These are phyloP conservation scores for Penicillium roqueforti DNA, from an alignment of 495 filamentous ascomycete genomes.

Conservation along the genomic window DNA sequence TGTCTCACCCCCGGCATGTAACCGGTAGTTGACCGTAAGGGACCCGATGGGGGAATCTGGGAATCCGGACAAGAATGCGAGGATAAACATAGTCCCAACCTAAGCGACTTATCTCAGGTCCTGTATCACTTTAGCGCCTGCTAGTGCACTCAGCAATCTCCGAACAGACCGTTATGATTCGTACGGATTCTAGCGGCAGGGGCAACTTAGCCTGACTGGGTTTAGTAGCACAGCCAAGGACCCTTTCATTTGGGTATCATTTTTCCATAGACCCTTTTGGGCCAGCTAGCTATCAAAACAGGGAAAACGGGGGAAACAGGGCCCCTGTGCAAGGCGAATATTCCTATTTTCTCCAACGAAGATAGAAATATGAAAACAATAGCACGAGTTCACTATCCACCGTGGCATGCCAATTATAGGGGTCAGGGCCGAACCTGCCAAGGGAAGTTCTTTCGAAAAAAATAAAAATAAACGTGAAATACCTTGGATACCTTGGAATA, in stretches of 20 bases:
- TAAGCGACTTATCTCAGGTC: neutral
- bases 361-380: neutral
- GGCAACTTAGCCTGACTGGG: neutral
- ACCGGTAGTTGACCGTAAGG: slow-evolving; percentile 21
- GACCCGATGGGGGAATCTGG: neutral
- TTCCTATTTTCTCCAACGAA: no score
- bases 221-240: slow-evolving; percentile 9
- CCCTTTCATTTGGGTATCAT: slow-evolving; percentile 4
- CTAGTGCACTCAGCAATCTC: neutral
- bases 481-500: neutral
- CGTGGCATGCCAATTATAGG: slow-evolving; percentile 1
- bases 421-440: neutral
- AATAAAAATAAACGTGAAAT: slow-evolving; percentile 6
- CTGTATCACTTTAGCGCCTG: neutral
- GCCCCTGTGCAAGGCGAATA: slow-evolving; percentile 2
- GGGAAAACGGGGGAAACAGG: neutral
- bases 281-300: neutral
- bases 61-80: slow-evolving; percentile 24
- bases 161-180: neutral
- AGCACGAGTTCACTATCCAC: neutral
- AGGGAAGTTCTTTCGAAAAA: neutral
- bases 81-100: slow-evolving; percentile 3
- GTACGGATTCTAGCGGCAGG: slow-evolving; percentile 3
- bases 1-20: slow-evolving; percentile 17
- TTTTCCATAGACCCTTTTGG: neutral